These are phyloP conservation scores for Mycena olivaceomarginata DNA, from an alignment of 768 basidiomycete genomes.

Conservation along the genomic window DNA sequence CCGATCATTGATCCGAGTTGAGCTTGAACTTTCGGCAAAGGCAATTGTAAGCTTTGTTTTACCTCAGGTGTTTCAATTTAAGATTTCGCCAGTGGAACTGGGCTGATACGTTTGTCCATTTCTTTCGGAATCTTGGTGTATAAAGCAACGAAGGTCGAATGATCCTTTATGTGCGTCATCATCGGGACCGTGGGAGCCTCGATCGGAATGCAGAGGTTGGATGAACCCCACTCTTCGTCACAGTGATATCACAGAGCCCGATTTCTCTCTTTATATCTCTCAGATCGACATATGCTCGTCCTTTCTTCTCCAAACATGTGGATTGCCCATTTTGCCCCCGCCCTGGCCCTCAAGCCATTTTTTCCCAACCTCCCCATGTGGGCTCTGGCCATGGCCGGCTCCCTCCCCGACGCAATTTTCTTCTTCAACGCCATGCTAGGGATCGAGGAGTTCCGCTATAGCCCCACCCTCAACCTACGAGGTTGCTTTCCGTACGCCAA, in stretches of 20 bases:
- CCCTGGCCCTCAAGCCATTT: conserved; percentile 30
- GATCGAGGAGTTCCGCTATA: conserved; percentile 31
- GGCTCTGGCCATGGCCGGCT: conserved; percentile 25
- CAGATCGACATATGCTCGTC: conserved; percentile 27
- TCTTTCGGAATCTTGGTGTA: neutral
- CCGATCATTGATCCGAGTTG: neutral
- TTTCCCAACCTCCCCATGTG: conserved; percentile 27
- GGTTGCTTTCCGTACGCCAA: conserved; percentile 29
- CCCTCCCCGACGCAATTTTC: conserved; percentile 28
- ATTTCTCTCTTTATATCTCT: conserved; percentile 24
- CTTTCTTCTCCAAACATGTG: conserved; percentile 24
- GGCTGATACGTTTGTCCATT: neutral
- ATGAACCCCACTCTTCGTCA: conserved; percentile 31
- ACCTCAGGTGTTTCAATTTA: neutral
- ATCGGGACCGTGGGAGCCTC: conserved; percentile 19
- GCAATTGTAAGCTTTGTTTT: neutral
- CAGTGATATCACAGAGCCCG: conserved; percentile 27
- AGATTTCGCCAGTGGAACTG: conserved; percentile 1
- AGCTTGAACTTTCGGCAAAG: neutral
- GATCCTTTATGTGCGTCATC: conserved; percentile 24
- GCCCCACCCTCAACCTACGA: conserved; percentile 26
- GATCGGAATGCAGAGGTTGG: conserved; percentile 16
- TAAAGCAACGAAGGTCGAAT: conserved; percentile 23
- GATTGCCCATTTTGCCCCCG: conserved; percentile 29
- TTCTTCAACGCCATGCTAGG: conserved; percentile 27